These are phyloP conservation scores for Penicillium sp. DNA, from an alignment of 2,329 filamentous ascomycete genomes.

Conservation along the genomic window DNA sequence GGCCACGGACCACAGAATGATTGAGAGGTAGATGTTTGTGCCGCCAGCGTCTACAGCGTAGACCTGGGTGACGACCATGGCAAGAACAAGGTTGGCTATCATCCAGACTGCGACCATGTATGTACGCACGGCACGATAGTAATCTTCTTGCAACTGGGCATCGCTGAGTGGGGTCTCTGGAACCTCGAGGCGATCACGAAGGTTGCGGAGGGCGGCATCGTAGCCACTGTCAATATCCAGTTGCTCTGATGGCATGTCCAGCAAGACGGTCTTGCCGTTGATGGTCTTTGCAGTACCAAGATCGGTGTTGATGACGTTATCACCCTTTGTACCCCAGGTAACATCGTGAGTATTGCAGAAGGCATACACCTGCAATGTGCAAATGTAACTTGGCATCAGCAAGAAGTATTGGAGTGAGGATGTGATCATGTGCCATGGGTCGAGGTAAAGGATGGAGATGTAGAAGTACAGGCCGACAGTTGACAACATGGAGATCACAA, in stretches of 20 bases:
- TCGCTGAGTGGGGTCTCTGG: conserved; percentile 63
- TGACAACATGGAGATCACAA: conserved; percentile 84
- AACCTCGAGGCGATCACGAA: conserved; percentile 89
- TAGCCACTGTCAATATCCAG: conserved; percentile 98
- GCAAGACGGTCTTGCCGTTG: conserved; percentile 76
- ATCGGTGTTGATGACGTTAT: conserved; percentile 92
- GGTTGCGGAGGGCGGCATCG: conserved; percentile 93
- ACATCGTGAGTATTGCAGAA: conserved; percentile 99
- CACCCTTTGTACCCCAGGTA: conserved; percentile 97
- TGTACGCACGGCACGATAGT: conserved; percentile 94
- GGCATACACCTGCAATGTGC: conserved; percentile 94
- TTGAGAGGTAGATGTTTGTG: conserved; percentile 85
- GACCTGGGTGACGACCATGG: conserved; percentile 87
- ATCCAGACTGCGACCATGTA: conserved; percentile 99
- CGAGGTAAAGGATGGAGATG: conserved; percentile 94
- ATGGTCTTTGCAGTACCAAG: conserved; percentile 81
- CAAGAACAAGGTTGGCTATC: conserved; percentile 84
- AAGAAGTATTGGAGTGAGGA: conserved; percentile 89
- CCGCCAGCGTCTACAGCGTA: conserved; percentile 72
- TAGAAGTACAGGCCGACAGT: conserved; percentile 93
- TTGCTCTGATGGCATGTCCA: conserved; percentile 97
- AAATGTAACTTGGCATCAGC: conserved; percentile 90
- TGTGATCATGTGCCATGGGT: conserved; percentile 99
- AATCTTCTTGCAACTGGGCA: conserved; percentile 90
- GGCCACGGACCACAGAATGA: conserved; percentile 92